phyloP scores from a whole-genome alignment of 1,139 yeast species.

The Yamadazyma oceani region DNA sequence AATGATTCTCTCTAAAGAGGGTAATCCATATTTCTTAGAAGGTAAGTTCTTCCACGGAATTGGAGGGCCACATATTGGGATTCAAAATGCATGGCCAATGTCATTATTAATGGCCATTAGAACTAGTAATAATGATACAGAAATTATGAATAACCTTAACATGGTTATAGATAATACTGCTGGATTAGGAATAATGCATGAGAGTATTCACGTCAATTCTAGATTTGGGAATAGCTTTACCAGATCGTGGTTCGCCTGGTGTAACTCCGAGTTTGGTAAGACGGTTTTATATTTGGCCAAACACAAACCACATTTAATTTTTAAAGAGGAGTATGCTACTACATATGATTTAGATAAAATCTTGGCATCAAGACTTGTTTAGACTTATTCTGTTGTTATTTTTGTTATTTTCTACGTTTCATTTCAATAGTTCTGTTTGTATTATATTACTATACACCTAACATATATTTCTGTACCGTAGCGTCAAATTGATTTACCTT shows the following conservation, averaged over 20 bases:
- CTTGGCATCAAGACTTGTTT: conserved; percentile 6
- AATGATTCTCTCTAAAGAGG: conserved; percentile 67
- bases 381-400: too few species aligned
- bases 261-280: conserved; percentile 87
- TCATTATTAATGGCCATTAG: conserved; percentile 70
- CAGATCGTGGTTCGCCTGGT: conserved; percentile 93
- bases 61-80: conserved; percentile 91
- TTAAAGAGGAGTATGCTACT: conserved; percentile 40
- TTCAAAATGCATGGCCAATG: conserved; percentile 89
- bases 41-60: conserved; percentile 71
- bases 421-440: neutral
- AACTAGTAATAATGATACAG: conserved; percentile 71
- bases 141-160: conserved; percentile 53
- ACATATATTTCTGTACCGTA: too few species aligned
- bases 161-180: conserved; percentile 62
- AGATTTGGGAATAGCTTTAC: conserved; percentile 51
- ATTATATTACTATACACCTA: too few species aligned
- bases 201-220: conserved; percentile 68
- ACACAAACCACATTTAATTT: conserved; percentile 71
- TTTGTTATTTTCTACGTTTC: neutral
- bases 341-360: conserved; percentile 33
- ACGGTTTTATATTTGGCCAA: conserved; percentile 74
- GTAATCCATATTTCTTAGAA: conserved; percentile 74
- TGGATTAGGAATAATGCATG: conserved; percentile 82
- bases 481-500: too few species aligned